Evolutionary conservation across 148 eudicot species (phyloP).

Genomic region (Hydrangea macrophylla): DNA sequence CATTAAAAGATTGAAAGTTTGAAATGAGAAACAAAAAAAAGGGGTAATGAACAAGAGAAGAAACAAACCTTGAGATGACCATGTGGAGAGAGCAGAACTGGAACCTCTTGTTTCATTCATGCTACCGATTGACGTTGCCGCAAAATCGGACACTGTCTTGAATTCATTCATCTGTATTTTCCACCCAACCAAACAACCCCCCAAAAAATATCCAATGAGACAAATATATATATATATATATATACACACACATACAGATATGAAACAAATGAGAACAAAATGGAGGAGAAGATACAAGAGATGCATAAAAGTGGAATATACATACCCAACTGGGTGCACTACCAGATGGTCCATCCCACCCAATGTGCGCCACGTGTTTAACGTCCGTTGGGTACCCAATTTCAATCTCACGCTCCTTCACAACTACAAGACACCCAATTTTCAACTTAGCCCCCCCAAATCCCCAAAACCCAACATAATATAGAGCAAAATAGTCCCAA

Average conservation of each 20-base stretch:
- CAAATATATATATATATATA: too few relatives aligned
- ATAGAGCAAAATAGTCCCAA: neutral
- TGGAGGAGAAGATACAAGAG: neutral
- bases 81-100: conserved; percentile 34
- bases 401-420: conserved; percentile 71
- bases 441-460: neutral
- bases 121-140: conserved; percentile 39
- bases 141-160: conserved; percentile 36
- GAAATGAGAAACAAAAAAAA: neutral
- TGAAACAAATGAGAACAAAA: neutral
- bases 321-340: conserved; percentile 75
- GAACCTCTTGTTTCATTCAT: conserved; percentile 15
- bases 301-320: neutral
- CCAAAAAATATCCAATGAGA: neutral
- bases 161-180: conserved; percentile 49
- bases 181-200: neutral
- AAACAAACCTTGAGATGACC: conserved; percentile 48
- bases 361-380: conserved; percentile 85
- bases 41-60: neutral
- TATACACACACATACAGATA: too few relatives aligned
- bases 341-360: conserved; percentile 71
- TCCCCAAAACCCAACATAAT: neutral
- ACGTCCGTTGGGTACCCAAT: conserved; percentile 86
- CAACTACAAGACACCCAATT: conserved; percentile 30
- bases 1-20: neutral